Evolutionary conservation across 1,139 yeast species (phyloP), one percentile per base, ranked within the genome.

Genomic region (Blastobotrys illinoisensis): DNA sequence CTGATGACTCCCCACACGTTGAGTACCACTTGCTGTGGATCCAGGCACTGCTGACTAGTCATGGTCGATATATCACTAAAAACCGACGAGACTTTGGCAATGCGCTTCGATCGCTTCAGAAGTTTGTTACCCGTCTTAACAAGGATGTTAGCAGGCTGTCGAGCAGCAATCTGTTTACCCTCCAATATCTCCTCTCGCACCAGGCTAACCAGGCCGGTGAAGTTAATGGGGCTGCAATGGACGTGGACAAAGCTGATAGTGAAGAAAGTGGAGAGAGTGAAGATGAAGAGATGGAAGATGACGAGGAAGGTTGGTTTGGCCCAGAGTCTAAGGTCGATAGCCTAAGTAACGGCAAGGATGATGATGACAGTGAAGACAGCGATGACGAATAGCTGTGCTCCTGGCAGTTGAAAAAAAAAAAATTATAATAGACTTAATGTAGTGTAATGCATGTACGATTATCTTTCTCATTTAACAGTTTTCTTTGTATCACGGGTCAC

Each of bases 11-110:
- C 9, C 89, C 83, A 21, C 99, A 93, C 68, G 71, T 91, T 44
- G 98, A 95, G 71, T 90, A 83, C 73, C 83, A 85, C 62, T 71
- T 93, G 60, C 64, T 86, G 13, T 93, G 99, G 99, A 78, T 91
- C 47, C 82, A 83, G 62, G 75, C 78, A 19, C 65, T 90, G 7
- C 71, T 93, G 47, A 76, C 85, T 2, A 71, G 79, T 19, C 98
- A 91, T 68, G 99, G 99, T 9, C 78, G 79, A 56, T 86, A 81
- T 68, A 86, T 95, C 55, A 77, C 81, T 53, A 70, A 71, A 9
- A 79, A 86, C 64, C 84, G 82, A 66, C 84, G 80, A 60, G 80
- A 83, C 56, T 88, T 85, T 64, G 77, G 83, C 5, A 79, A 85
- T 54, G 78, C 88, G 0, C 71, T 90, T 63, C 81, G 95, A 64